Evolutionary conservation across 257 asterid species (phyloP).

Genomic region (Salvia rosmarinus): DNA sequence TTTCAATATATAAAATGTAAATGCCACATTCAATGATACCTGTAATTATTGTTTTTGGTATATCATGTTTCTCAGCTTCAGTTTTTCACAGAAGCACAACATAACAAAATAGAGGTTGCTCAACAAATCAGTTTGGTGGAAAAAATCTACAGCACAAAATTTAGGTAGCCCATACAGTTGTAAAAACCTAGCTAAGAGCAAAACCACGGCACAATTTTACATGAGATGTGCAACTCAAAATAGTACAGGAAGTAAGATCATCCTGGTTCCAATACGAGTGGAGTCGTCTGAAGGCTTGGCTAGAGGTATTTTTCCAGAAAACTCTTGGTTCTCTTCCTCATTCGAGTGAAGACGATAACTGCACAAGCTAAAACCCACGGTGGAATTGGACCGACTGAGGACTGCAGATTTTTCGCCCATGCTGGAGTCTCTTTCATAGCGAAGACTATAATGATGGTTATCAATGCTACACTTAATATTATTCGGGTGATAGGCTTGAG

Average conservation of each 20-base stretch:
- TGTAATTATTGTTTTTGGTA: constrained; percentile 8
- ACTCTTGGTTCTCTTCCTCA: constrained; percentile 78
- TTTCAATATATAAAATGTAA: constrained; percentile 9
- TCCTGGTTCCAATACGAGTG: not conserved
- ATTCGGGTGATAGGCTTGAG: constrained; percentile 73
- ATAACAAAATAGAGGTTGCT: not conserved
- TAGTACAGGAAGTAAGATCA: not conserved
- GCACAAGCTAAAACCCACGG: constrained; percentile 91
- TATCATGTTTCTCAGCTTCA: constrained; percentile 20
- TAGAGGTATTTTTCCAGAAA: constrained; percentile 50
- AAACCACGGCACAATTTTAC: constrained; percentile 21
- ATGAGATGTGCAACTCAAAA: constrained; percentile 23
- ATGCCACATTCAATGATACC: not conserved
- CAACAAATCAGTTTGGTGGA: constrained; percentile 22
- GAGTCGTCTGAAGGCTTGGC: constrained; percentile 23
- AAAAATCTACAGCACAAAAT: constrained; percentile 20
- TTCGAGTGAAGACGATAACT: constrained; percentile 76
- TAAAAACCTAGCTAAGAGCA: constrained; percentile 20
- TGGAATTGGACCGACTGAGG: constrained; percentile 54
- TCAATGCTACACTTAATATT: constrained; percentile 56
- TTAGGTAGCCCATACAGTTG: constrained; percentile 9
- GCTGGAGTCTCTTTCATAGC: constrained; percentile 66
- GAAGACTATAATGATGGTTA: constrained; percentile 53
- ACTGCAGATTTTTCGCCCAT: constrained; percentile 64
- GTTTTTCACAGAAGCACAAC: not conserved